Conservation (phyloP, 305 asterid species). For the Solanum hybrid region DNA sequence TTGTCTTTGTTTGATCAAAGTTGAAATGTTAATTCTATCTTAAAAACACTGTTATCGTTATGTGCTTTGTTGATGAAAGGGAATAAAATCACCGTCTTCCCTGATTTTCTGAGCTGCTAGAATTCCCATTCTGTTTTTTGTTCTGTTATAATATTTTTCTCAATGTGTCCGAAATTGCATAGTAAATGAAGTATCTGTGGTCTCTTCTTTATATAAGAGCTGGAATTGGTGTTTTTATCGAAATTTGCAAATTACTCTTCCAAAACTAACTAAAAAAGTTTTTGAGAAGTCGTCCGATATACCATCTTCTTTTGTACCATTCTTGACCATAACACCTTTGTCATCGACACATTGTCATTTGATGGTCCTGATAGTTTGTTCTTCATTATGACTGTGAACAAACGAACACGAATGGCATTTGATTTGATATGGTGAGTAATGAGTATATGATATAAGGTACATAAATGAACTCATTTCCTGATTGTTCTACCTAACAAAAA, state of each 20-base stretch:
- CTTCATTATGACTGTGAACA: background rate
- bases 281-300: background rate
- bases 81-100: background rate
- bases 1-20: background rate
- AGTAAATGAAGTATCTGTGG: background rate
- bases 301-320: background rate
- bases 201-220: background rate
- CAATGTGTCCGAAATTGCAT: background rate
- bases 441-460: background rate
- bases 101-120: background rate
- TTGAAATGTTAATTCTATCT: background rate
- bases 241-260: background rate
- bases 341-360: background rate
- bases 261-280: background rate
- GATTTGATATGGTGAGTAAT: background rate
- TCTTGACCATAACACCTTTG: background rate
- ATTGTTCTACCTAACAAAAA: background rate
- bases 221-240: background rate
- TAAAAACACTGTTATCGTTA: background rate
- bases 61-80: background rate
- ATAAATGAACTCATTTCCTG: background rate
- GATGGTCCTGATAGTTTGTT: background rate
- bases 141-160: background rate
- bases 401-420: background rate
- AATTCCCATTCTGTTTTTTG: background rate